A percentile compares a stretch with the other conserved stretches of the same genome.
Evolutionary conservation across 441 rosid species (phyloP).

Genomic region (Dalechampia spathulata): DNA sequence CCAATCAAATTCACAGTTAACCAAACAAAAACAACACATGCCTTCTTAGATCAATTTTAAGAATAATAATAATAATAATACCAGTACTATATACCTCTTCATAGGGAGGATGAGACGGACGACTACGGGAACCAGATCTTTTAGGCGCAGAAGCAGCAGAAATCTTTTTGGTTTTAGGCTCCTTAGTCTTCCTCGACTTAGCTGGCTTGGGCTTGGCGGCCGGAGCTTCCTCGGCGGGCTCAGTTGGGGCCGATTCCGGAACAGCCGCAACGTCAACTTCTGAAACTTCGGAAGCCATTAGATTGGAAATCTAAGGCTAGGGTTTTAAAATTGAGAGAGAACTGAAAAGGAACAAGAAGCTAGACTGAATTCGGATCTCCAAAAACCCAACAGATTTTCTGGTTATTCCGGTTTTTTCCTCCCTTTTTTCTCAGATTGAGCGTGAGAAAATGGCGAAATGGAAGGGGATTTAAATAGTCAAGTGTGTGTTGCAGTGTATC

Average conservation of each 20-base stretch:
- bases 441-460: slow-evolving; percentile 17
- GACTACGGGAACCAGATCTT: slow-evolving; percentile 29
- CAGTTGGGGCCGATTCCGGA: slow-evolving; percentile 18
- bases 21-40: not conserved
- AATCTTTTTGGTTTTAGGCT: slow-evolving; percentile 54
- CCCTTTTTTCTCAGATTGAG: too few relatives aligned
- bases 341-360: too few relatives aligned
- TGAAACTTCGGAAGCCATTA: slow-evolving; percentile 44
- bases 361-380: too few relatives aligned
- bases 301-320: too few relatives aligned
- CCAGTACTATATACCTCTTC: slow-evolving; percentile 78
- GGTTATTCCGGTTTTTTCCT: not conserved
- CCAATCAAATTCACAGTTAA: slow-evolving; percentile 8
- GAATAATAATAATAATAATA: too few relatives aligned
- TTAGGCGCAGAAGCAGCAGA: slow-evolving; percentile 32
- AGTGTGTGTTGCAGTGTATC: slow-evolving; percentile 28
- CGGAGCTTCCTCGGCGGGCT: slow-evolving; percentile 26
- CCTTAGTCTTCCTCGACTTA: slow-evolving; percentile 43
- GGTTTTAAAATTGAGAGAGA: not conserved
- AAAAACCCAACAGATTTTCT: too few relatives aligned
- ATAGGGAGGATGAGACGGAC: slow-evolving; percentile 66
- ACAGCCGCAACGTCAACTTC: slow-evolving; percentile 19
- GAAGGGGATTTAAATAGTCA: slow-evolving; percentile 55
- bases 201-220: slow-evolving; percentile 26
- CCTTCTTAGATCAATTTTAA: too few relatives aligned